Evolutionary conservation across 2,329 filamentous ascomycete species (phyloP).

Genomic region (Penicillium expansum): DNA sequence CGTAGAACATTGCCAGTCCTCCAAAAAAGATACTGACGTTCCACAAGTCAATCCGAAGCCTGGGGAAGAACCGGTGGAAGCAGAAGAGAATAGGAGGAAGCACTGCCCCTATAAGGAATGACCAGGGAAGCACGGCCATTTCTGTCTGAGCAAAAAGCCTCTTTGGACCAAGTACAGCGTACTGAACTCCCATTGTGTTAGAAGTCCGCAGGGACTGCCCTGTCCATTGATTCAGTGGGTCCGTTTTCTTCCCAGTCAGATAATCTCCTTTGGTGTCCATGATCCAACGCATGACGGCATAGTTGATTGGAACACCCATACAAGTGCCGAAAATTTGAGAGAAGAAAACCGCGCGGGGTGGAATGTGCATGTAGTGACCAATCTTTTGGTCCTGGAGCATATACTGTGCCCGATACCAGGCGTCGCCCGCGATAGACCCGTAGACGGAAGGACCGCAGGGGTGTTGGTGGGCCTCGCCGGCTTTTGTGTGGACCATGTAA

Average conservation of each 20-base stretch:
- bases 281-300: constrained; percentile 60
- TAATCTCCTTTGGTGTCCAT: constrained; percentile 57
- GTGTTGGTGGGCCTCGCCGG: constrained; percentile 52
- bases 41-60: constrained; percentile 55
- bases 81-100: constrained; percentile 44
- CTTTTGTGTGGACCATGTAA: constrained; percentile 53
- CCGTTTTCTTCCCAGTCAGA: constrained; percentile 49
- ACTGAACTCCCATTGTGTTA: constrained; percentile 58
- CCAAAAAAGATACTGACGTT: constrained; percentile 64
- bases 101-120: constrained; percentile 33
- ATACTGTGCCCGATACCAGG: constrained; percentile 59
- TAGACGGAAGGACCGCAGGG: constrained; percentile 59
- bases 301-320: constrained; percentile 61
- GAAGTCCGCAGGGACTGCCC: constrained; percentile 53
- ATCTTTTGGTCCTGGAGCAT: constrained; percentile 64
- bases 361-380: constrained; percentile 63
- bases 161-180: constrained; percentile 53
- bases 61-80: constrained; percentile 54
- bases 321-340: constrained; percentile 60
- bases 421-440: constrained; percentile 59
- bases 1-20: constrained; percentile 56
- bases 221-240: constrained; percentile 62
- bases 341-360: constrained; percentile 59
- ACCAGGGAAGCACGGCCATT: constrained; percentile 31
- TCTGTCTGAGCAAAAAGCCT: constrained; percentile 29